These are phyloP conservation scores for Panicum virgatum DNA, from an alignment of 202 grass and related monocot species.

Conservation along the genomic window DNA sequence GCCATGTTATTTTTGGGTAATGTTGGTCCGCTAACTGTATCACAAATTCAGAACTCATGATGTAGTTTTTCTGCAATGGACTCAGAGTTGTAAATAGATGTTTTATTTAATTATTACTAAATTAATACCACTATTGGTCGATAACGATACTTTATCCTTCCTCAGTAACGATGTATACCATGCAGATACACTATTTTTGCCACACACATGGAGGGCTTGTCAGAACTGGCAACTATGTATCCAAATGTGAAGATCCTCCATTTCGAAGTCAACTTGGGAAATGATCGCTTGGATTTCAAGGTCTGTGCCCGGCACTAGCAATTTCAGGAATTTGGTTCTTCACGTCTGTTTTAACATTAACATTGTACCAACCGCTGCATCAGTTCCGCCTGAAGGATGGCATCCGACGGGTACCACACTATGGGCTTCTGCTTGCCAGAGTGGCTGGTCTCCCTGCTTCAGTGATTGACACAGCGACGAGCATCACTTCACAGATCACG, in stretches of 20 bases:
- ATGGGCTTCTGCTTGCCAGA: constrained; percentile 85
- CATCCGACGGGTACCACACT: constrained; percentile 63
- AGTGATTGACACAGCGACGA: constrained; percentile 64
- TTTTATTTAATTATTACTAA: constrained; percentile 14
- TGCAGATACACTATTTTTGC: constrained; percentile 89
- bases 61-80: not conserved
- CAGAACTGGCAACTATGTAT: constrained; percentile 88
- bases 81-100: not conserved
- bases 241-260: constrained; percentile 96
- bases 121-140: not conserved
- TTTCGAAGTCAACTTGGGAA: constrained; percentile 86
- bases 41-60: not conserved
- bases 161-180: not conserved
- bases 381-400: constrained; percentile 87
- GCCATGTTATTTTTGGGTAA: constrained; percentile 10
- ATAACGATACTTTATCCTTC: not conserved
- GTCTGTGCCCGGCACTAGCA: constrained; percentile 17
- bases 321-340: constrained; percentile 9
- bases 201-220: constrained; percentile 91
- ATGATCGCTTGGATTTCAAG: constrained; percentile 92
- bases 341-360: constrained; percentile 28
- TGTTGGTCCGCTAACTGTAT: not conserved
- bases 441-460: constrained; percentile 77
- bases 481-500: constrained; percentile 75
- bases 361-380: not conserved